Conservation (phyloP, 139 green algal genomes). For the Tetradesmus lagerheimii region DNA sequence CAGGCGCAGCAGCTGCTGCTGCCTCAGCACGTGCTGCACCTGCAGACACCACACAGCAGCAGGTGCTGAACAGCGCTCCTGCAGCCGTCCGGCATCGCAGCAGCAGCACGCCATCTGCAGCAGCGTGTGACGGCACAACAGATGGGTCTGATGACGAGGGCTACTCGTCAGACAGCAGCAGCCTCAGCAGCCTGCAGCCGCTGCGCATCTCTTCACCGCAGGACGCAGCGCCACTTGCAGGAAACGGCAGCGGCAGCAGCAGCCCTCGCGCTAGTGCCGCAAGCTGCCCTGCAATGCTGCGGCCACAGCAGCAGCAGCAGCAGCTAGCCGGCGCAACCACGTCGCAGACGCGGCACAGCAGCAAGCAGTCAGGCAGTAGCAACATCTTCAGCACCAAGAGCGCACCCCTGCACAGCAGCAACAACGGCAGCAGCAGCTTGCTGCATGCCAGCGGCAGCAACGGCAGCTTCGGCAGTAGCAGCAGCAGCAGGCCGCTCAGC, state of each 20-base stretch:
- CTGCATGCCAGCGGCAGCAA: not conserved
- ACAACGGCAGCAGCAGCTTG: not conserved
- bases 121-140: not conserved
- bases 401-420: not conserved
- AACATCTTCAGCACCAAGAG: not conserved
- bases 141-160: not conserved
- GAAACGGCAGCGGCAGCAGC: not conserved
- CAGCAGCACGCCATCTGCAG: conserved; percentile 1
- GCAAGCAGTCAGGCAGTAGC: not conserved
- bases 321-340: not conserved
- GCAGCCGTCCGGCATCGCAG: not conserved
- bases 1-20: not conserved
- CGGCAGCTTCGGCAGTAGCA: not conserved
- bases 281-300: not conserved
- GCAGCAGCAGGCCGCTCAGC: not conserved
- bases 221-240: not conserved
- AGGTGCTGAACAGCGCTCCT: not conserved
- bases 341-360: not conserved
- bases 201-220: not conserved
- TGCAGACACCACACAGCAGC: not conserved
- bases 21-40: not conserved
- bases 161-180: not conserved
- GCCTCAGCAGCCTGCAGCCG: not conserved
- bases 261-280: not conserved
- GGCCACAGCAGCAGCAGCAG: not conserved